A percentile compares a stretch with the other conserved stretches of the same genome.
phyloP scores from a whole-genome alignment of 805 yeast genomes.

The Ogataea chonburiensis region DNA sequence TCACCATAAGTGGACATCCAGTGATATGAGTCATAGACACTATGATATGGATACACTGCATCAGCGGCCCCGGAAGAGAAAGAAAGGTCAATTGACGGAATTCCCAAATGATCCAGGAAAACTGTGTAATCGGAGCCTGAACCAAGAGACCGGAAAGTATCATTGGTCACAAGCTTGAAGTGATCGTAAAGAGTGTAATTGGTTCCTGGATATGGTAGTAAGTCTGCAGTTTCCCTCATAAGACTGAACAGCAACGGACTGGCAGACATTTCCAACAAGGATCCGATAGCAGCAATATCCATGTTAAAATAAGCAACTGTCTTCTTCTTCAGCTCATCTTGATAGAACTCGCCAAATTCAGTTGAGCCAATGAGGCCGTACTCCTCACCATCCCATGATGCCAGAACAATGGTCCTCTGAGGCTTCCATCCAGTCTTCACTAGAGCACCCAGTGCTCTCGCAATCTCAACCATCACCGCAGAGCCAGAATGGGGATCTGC shows the following conservation, averaged over 20 bases:
- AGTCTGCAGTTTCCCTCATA: constrained; percentile 43
- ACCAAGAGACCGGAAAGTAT: constrained; percentile 50
- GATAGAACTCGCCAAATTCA: constrained; percentile 68
- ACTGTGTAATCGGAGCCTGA: constrained; percentile 72
- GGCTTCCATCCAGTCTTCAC: constrained; percentile 67
- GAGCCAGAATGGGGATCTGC: constrained; percentile 79
- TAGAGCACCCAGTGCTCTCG: constrained; percentile 55
- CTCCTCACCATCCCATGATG: constrained; percentile 83
- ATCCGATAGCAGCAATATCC: constrained; percentile 65
- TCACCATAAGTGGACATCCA: constrained; percentile 70
- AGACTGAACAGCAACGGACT: constrained; percentile 58
- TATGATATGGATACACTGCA: constrained; percentile 72
- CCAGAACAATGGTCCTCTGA: constrained; percentile 62
- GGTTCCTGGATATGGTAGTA: constrained; percentile 46
- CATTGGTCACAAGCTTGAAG: constrained; percentile 31
- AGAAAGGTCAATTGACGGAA: constrained; percentile 60
- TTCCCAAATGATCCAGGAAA: constrained; percentile 58
- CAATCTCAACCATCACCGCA: constrained; percentile 61
- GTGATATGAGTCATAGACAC: constrained; percentile 67
- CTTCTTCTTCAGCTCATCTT: constrained; percentile 42
- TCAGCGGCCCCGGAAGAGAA: constrained; percentile 44
- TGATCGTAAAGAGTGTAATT: constrained; percentile 37
- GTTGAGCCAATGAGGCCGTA: constrained; percentile 74
- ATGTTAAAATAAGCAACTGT: constrained; percentile 68
- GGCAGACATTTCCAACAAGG: constrained; percentile 47